Percentiles rank a stretch among this genome's conserved stretches.
phyloP scores from a whole-genome alignment of 495 filamentous ascomycete species.

The Penicillium daleae region DNA sequence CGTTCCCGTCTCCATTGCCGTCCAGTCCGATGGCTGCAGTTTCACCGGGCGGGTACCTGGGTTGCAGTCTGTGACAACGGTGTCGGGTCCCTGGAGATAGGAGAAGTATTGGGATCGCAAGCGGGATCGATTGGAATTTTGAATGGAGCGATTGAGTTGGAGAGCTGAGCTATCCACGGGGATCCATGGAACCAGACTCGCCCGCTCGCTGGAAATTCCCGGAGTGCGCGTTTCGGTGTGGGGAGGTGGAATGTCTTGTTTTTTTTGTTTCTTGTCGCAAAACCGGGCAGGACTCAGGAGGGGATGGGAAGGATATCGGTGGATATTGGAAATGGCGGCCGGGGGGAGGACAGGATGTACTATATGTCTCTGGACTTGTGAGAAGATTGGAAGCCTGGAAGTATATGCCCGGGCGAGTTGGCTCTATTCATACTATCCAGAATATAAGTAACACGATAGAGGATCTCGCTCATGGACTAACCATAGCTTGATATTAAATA shows the following conservation, averaged over 20 bases:
- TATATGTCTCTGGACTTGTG: neutral
- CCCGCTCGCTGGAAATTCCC: slow-evolving; percentile 11
- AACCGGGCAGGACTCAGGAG: neutral
- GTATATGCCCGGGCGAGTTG: neutral
- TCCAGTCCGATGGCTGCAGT: slow-evolving; percentile 10
- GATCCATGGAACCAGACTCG: slow-evolving; percentile 17
- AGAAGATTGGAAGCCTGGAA: neutral
- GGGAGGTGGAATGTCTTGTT: neutral
- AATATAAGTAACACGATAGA: too few relatives aligned
- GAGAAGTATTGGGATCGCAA: neutral
- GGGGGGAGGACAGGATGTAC: neutral
- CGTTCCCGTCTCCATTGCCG: neutral
- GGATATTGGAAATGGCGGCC: neutral
- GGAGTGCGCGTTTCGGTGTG: neutral
- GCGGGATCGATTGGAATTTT: neutral
- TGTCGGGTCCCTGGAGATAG: neutral
- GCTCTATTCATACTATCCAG: too few relatives aligned
- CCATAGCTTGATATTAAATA: neutral
- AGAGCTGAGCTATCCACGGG: slow-evolving; percentile 1
- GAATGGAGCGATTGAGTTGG: slow-evolving; percentile 1
- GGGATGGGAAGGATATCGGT: neutral
- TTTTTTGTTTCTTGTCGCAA: neutral
- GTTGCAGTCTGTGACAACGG: slow-evolving; percentile 18
- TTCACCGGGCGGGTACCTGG: slow-evolving; percentile 19
- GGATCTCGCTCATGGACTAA: neutral